Percentiles rank a stretch among this genome's conserved stretches.
Conservation (phyloP, 441 rosid species). For the Erysimum cheiri region DNA sequence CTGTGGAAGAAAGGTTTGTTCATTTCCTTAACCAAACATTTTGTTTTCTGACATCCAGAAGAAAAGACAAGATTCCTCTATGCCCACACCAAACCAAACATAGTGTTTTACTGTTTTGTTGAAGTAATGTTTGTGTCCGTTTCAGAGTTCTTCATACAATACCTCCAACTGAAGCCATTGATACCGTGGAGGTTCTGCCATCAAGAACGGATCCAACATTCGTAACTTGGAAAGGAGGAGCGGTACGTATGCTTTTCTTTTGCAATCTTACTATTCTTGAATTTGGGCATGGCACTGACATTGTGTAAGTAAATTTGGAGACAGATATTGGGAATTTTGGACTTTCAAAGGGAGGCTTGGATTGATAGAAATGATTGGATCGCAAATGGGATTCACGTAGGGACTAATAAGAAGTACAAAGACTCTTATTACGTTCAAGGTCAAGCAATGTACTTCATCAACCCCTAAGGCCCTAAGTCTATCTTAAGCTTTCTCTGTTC, state of each 20-base stretch:
- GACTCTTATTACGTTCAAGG: constrained; percentile 90
- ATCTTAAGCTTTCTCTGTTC: neutral
- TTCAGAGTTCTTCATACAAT: constrained; percentile 88
- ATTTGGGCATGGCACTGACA: neutral
- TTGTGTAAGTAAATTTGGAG: neutral
- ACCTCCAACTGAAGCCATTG: constrained; percentile 85
- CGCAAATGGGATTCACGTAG: constrained; percentile 73
- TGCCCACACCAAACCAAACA: neutral
- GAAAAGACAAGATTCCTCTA: neutral
- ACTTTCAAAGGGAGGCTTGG: constrained; percentile 94
- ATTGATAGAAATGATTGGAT: constrained; percentile 88
- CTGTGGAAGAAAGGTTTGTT: constrained; percentile 82
- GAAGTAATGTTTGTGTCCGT: constrained; percentile 22
- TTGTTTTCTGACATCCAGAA: constrained; percentile 12
- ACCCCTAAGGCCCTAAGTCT: constrained; percentile 45
- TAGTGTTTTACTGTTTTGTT: neutral
- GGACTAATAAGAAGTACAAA: constrained; percentile 84
- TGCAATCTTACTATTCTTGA: neutral
- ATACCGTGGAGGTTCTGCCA: constrained; percentile 67
- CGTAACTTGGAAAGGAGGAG: constrained; percentile 93
- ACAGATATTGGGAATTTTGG: constrained; percentile 88
- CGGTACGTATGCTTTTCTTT: constrained; percentile 52
- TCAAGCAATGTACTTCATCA: constrained; percentile 82
- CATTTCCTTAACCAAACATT: constrained; percentile 33
- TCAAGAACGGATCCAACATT: constrained; percentile 76